Evolutionary conservation across 2,329 filamentous ascomycete species (phyloP).

Genomic region (Aspergillus brunneoviolaceus): DNA sequence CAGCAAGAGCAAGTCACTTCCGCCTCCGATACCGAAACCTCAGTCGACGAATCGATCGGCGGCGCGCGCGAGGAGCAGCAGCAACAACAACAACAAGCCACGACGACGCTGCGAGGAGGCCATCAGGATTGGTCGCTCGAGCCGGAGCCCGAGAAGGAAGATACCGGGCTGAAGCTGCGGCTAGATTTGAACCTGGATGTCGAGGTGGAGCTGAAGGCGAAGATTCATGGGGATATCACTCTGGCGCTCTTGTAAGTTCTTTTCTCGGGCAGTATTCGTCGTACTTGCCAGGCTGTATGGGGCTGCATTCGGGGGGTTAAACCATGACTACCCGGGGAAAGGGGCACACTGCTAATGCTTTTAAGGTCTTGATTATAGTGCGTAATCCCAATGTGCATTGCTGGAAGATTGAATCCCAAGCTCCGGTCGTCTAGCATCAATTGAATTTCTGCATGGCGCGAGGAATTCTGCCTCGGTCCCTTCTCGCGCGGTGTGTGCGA

Average conservation of each 20-base stretch:
- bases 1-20: neutral
- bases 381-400: too few relatives aligned
- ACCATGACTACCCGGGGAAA: too few relatives aligned
- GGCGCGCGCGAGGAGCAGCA: neutral
- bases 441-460: too few relatives aligned
- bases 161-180: slow-evolving; percentile 54
- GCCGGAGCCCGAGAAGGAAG: slow-evolving; percentile 27
- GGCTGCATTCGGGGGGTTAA: too few relatives aligned
- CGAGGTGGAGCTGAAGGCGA: slow-evolving; percentile 64
- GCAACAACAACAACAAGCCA: slow-evolving; percentile 20
- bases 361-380: too few relatives aligned
- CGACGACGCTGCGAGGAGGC: slow-evolving; percentile 23
- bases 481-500: too few relatives aligned
- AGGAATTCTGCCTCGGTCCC: too few relatives aligned
- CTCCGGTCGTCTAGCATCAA: too few relatives aligned
- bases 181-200: slow-evolving; percentile 63
- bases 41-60: neutral
- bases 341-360: too few relatives aligned
- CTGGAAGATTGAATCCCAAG: too few relatives aligned
- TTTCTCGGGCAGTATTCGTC: too few relatives aligned
- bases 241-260: slow-evolving; percentile 49
- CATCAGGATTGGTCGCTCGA: slow-evolving; percentile 7
- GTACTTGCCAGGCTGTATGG: too few relatives aligned
- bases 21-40: neutral
- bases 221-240: slow-evolving; percentile 64